Base-by-base conservation (phyloP, 306 rosid genomes). In the Pyrus communis region DNA sequence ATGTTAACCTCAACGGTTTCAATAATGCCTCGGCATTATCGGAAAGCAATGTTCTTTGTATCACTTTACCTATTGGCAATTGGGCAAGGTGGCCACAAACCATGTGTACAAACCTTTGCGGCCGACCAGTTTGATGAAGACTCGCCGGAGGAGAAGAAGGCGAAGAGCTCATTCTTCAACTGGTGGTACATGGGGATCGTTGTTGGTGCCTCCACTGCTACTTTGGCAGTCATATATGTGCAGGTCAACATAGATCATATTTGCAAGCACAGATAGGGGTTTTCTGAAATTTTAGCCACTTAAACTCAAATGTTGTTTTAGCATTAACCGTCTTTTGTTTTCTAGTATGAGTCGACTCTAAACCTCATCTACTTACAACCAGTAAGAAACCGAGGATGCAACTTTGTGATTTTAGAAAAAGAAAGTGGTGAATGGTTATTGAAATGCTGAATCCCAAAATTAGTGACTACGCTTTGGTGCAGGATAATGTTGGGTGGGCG, bases 101-200 rank as follows among this genome's bases (percentile, higher is more conserved):
- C 97, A 0, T 89, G 97, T 23, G 97, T 92, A 0, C 97, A 92
- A 40, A 92, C 97, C 25, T 92, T 92, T 13, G 97, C 93, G 13
- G 97, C 96, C 38, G 95, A 92, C 19, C 97, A 92, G 10, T 92
- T 89, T 21, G 80, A 85, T 25, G 97, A 92, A 4, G 89, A 78
- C 35, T 69, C 89, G 15, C 74, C 81, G 23, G 91, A 89, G 22
- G 86, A 84, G 67, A 89, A 83, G 70, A 82, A 79, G 40, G 83
- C 72, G 9, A 89, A 91, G 78, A 84, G 93, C 46, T 89, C 97
- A 2, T 88, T 89, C 85, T 88, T 88, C 81, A 91, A 91, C 38
- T 91, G 91, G 93, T 91, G 97, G 97, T 89, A 78, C 42, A n/a
- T 89, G 67, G 93, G 89, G 3, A 55, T 91, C 13, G 88, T 89